Evolutionary conservation across 2,329 filamentous ascomycete genomes (phyloP), one percentile per base, ranked within the genome.

Genomic region (Aurifilum marmelostoma): DNA sequence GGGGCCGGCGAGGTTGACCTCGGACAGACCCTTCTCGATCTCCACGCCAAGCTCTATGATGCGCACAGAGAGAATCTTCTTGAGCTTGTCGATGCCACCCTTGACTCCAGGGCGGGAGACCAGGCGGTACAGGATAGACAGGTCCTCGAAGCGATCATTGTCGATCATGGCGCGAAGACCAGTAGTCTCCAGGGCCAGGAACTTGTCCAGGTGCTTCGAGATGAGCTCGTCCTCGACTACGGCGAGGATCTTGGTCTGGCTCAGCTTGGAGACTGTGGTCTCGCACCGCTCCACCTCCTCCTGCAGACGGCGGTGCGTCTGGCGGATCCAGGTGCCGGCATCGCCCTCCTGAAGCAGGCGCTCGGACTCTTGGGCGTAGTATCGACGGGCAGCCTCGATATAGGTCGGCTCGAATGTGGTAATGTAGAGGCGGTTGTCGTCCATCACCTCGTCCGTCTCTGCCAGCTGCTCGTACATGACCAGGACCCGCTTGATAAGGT

Each of bases 401-500:
- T 96, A 97, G 12, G 87, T 86, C 0, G 88, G 88, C 78, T 99
- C 94, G 74, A 99, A 98, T 0, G 87, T 86, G 0, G 89, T 92
- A 39, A 94, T 80, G 76, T 99, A 99, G 0, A 99, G 83, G 75
- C 94, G 96, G 56, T 92, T 88, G 60, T 88, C 85, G 72, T 97
- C 92, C 6, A 88, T 87, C 76, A 97, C 94, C 4, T 89, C 86
- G 68, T 94, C 88, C 0, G 89, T 90, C 77, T 97, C 92, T 77
- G 97, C 97, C 0, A 99, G 84, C 9, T 89, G 89, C 76, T 97
- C 95, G 7, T 99, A 85, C 94, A 99, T 97, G 74, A 92, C 90
- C 2, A 93, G 87, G 77, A 93, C 95, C 65, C 92, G 91, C 73
- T 93, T 91, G 73, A 98, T 88, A 5, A 97, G 84, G 47, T 88